These are phyloP conservation scores for Sungouiozyma intestinalis DNA, from an alignment of 805 yeast genomes.

Conservation along the genomic window DNA sequence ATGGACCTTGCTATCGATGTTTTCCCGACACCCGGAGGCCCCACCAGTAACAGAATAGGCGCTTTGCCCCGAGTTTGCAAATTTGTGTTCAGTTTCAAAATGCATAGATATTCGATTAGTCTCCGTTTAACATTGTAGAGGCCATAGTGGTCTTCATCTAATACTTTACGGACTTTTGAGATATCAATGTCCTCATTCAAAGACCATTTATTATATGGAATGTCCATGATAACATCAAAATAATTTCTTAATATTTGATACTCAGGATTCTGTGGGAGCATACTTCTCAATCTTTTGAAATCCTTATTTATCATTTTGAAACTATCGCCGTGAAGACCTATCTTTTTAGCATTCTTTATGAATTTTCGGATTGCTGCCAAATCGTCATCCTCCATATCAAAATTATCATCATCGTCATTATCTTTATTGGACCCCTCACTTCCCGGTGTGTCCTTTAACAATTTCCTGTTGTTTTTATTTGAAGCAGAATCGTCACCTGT, in stretches of 20 bases:
- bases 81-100: conserved; percentile 49
- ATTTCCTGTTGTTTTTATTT: not conserved
- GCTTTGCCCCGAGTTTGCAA: conserved; percentile 86
- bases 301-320: conserved; percentile 83
- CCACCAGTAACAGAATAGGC: conserved; percentile 88
- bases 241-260: conserved; percentile 80
- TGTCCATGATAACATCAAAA: conserved; percentile 84
- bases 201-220: conserved; percentile 83
- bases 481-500: not conserved
- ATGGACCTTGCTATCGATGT: conserved; percentile 94
- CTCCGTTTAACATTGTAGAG: conserved; percentile 83
- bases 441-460: not conserved
- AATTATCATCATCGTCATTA: conserved; percentile 16
- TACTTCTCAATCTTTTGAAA: conserved; percentile 61
- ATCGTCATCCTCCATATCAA: conserved; percentile 49
- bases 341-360: conserved; percentile 58
- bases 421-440: conserved; percentile 7
- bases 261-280: conserved; percentile 83
- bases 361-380: conserved; percentile 70
- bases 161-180: conserved; percentile 47
- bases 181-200: conserved; percentile 73
- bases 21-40: conserved; percentile 99
- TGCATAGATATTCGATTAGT: conserved; percentile 87
- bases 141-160: conserved; percentile 82
- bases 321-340: conserved; percentile 73